Conservation (phyloP, 306 rosid species). For the Hippophae tibetana region DNA sequence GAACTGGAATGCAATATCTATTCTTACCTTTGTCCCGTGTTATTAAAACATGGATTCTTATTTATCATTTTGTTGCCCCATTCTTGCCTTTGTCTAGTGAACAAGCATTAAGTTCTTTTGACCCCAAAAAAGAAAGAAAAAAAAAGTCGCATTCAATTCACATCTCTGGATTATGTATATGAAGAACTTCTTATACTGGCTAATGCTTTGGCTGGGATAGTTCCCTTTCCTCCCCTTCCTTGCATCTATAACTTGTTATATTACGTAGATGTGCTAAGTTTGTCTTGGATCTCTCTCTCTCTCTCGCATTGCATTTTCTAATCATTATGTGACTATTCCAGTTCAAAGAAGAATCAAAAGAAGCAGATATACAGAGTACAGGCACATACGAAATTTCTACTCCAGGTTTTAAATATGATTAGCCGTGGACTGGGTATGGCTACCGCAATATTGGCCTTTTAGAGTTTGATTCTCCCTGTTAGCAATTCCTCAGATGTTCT, state of each 20-base stretch:
- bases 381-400: slow-evolving; percentile 26
- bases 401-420: slow-evolving; percentile 42
- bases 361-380: slow-evolving; percentile 37
- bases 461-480: slow-evolving; percentile 15
- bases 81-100: too few species aligned
- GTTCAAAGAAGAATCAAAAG: slow-evolving; percentile 59
- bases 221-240: too few species aligned
- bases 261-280: neutral
- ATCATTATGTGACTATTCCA: slow-evolving; percentile 25
- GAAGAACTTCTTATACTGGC: too few species aligned
- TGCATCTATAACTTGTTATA: neutral
- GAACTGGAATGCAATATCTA: too few species aligned
- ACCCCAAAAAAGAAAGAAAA: too few species aligned
- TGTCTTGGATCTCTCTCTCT: slow-evolving; percentile 7
- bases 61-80: too few species aligned
- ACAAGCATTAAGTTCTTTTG: too few species aligned
- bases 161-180: too few species aligned
- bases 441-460: slow-evolving; percentile 14
- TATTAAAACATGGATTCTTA: too few species aligned
- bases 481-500: slow-evolving; percentile 22
- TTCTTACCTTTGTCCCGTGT: too few species aligned
- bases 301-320: slow-evolving; percentile 1
- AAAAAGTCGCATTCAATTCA: too few species aligned
- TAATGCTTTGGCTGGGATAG: too few species aligned
- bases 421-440: slow-evolving; percentile 13